Base-by-base conservation (phyloP, 1,139 yeast genomes). In the Candida neerlandica region DNA sequence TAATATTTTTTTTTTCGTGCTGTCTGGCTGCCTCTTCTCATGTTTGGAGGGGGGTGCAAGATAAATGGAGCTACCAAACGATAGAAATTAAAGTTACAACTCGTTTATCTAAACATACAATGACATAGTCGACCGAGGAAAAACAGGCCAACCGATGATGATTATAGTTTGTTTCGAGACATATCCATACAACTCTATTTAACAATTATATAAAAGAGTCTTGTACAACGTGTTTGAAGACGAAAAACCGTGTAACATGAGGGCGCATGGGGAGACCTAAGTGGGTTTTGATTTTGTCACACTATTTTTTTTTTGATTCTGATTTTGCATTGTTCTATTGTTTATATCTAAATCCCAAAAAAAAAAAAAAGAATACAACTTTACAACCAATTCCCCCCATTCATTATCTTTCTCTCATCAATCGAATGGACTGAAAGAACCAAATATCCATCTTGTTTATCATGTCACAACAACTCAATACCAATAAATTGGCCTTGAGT, bases 1-100 rank as follows among this genome's bases (percentile, higher is more conserved):
- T 18, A 30, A 16, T 32, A 21, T 41, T 41, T 41, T 41, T 41
- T 41, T 16, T 30, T 29, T 41, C 11, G 16, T 41, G 21, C 16
- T 32, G 34, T 32, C 34, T 12, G 19, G 21, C 16, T 15, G 35
- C 15, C n/a, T 37, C 23, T 37, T 19, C 23, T 12, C 26, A 18
- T 19, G 11, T 35, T 19, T n/a, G n/a, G n/a, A n/a, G n/a, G n/a
- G n/a, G 15, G 34, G 34, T 30, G 9, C 34, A 5, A 5, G 11
- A 14, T n/a, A 29, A n/a, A 29, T 29, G 2, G 33, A 6, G 37
- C 37, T 33, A 33, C 37, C 37, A 33, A 14, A 10, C 14, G 33
- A 5, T 10, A 12, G 2, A 10, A 29, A 12, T 12, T 5, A 29
- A 12, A 7, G 4, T 12, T n/a, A 12, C 5, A n/a, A 29, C 33